Conservation (phyloP, 306 rosid species). For the Gillenia trifoliata region DNA sequence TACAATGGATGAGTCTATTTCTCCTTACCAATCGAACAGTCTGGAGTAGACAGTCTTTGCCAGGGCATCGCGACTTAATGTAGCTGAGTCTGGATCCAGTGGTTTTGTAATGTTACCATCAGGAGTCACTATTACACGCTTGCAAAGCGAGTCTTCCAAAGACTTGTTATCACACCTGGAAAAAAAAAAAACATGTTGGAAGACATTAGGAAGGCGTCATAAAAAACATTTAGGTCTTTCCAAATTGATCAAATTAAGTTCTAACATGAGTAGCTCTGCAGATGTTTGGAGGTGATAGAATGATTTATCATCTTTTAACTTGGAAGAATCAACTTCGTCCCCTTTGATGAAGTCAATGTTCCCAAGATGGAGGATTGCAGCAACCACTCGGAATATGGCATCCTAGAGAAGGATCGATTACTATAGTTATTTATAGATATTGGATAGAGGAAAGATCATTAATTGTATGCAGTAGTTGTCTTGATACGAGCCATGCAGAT, state of each 20-base stretch:
- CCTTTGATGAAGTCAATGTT: constrained; percentile 94
- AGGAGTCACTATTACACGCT: constrained; percentile 99
- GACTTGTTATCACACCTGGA: constrained; percentile 84
- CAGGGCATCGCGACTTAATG: constrained; percentile 92
- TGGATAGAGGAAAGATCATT: constrained; percentile 57
- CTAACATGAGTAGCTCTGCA: constrained; percentile 73
- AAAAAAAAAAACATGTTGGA: not conserved
- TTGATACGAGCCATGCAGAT: not conserved
- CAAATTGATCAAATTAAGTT: constrained; percentile 22
- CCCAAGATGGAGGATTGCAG: constrained; percentile 95
- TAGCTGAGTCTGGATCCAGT: constrained; percentile 92
- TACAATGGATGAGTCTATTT: constrained; percentile 1
- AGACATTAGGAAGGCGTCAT: constrained; percentile 43
- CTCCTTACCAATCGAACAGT: constrained; percentile 86
- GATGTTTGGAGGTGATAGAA: constrained; percentile 79
- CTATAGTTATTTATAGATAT: not conserved
- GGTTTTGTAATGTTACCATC: constrained; percentile 97
- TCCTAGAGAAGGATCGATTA: constrained; percentile 50
- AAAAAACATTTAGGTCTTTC: constrained; percentile 17
- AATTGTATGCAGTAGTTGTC: not conserved
- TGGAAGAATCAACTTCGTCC: constrained; percentile 90
- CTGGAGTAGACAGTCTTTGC: constrained; percentile 95
- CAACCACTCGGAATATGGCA: constrained; percentile 91
- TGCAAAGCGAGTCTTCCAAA: constrained; percentile 91
- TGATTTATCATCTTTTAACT: constrained; percentile 82